Base-by-base conservation (phyloP, 352 stramenopile genomes). In the Lagenidium giganteum region DNA sequence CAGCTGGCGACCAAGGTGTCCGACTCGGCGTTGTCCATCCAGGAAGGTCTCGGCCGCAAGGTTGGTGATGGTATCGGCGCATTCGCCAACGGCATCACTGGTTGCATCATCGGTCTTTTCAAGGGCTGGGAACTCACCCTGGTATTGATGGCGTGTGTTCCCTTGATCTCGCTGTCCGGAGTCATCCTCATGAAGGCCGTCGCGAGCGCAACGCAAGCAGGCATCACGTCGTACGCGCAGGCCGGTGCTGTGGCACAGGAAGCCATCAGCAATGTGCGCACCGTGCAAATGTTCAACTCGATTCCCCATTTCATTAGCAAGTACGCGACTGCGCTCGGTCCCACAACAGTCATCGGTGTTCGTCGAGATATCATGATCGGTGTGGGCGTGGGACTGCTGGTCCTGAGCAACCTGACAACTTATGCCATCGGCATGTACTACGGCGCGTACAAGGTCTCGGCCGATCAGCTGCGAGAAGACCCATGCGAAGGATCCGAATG, bases 211-310 rank as follows among this genome's bases (percentile, higher is more conserved):
- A 67, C 43, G 1, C 43, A 67, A 18, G 32, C 28, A 11, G 44
- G 42, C 2, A 54, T 70, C 1, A 32, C 59, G 17, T 57, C 65
- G 9, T 63, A 72, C 27, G 58, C 41, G 2, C 2, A 75, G 18
- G 70, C 67, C 5, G 68, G 70, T 0, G 57, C 61, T 2, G 44
- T 84, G 8, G 67, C 69, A 0, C 60, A 84, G 40, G 71, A 84
- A 28, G 48, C 55, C 2, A 54, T 81, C 14, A 60, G 51, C n/a
- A 83, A 79, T 47, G 61, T 82, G 29, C 65, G 54, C 24, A 83
- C 65, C 11, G 73, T 86, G 35, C 59, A 78, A 51, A 66, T 65
- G 44, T 78, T 84, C 56, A 82, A 78, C 44, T 61, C 61, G 5
- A 46, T 81, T 3, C 16, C 42, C 1, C 34, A 65, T 7, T 53